These are phyloP conservation scores for Fusarium sp. DNA, from an alignment of 2,329 filamentous ascomycete species.

Conservation along the genomic window DNA sequence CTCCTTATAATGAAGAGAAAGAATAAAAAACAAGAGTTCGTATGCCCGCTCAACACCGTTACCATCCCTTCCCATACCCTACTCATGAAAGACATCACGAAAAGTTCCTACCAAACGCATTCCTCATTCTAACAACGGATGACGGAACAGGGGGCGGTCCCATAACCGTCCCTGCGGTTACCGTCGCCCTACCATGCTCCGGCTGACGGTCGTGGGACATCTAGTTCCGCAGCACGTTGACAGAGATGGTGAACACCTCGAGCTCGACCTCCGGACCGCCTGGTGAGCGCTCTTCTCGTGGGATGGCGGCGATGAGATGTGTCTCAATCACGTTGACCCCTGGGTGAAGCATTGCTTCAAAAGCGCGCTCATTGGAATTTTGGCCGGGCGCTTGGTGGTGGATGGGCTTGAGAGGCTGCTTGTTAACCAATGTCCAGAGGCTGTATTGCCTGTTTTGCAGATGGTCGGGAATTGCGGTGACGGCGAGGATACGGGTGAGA, in stretches of 20 bases:
- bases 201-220: constrained; percentile 2
- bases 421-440: constrained; percentile 81
- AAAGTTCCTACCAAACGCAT: not conserved
- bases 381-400: constrained; percentile 68
- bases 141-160: constrained; percentile 4
- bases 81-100: constrained; percentile 25
- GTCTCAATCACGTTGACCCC: constrained; percentile 86
- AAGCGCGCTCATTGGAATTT: constrained; percentile 74
- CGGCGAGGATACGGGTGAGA: constrained; percentile 80
- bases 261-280: constrained; percentile 78
- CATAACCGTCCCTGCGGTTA: not conserved
- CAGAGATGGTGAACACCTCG: constrained; percentile 83
- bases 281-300: constrained; percentile 69
- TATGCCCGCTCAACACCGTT: constrained; percentile 33
- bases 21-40: not conserved
- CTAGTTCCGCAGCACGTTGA: constrained; percentile 74
- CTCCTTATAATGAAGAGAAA: constrained; percentile 15
- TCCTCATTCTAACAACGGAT: not conserved
- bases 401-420: constrained; percentile 68
- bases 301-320: constrained; percentile 80
- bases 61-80: constrained; percentile 14
- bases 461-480: constrained; percentile 74
- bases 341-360: constrained; percentile 78
- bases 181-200: constrained; percentile 20
- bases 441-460: constrained; percentile 80